These are phyloP conservation scores for Citrus medica DNA, from an alignment of 345 rosid genomes.

Conservation along the genomic window DNA sequence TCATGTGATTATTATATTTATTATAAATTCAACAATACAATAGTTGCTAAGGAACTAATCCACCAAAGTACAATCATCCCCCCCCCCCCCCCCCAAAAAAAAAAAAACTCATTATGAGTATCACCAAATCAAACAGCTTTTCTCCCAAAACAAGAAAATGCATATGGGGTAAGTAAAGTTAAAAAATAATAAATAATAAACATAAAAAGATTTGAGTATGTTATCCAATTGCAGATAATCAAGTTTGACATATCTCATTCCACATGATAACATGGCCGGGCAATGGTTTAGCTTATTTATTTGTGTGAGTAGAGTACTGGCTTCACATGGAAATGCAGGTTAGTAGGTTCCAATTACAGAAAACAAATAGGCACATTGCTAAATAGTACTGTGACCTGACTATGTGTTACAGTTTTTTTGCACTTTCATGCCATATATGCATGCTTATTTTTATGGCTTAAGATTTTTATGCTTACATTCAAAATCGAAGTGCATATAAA, in stretches of 20 bases:
- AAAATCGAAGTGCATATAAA: too few species aligned
- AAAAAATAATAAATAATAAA: background rate
- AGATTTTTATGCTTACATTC: background rate
- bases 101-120: background rate
- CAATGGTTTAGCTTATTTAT: background rate
- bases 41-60: background rate
- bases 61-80: background rate
- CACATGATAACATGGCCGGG: background rate
- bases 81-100: too few species aligned
- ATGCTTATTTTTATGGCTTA: background rate
- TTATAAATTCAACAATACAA: background rate
- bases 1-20: background rate
- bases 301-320: background rate
- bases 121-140: background rate
- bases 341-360: background rate
- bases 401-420: background rate
- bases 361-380: background rate
- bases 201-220: background rate
- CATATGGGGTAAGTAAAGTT: background rate
- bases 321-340: background rate
- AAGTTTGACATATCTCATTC: background rate
- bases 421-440: background rate
- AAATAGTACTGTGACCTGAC: background rate
- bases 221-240: background rate
- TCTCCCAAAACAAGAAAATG: background rate